Percentiles rank a stretch among this genome's conserved stretches.
These are phyloP conservation scores for Acanthamoeba healyi DNA, from an alignment of 208 protist species.

Conservation along the genomic window DNA sequence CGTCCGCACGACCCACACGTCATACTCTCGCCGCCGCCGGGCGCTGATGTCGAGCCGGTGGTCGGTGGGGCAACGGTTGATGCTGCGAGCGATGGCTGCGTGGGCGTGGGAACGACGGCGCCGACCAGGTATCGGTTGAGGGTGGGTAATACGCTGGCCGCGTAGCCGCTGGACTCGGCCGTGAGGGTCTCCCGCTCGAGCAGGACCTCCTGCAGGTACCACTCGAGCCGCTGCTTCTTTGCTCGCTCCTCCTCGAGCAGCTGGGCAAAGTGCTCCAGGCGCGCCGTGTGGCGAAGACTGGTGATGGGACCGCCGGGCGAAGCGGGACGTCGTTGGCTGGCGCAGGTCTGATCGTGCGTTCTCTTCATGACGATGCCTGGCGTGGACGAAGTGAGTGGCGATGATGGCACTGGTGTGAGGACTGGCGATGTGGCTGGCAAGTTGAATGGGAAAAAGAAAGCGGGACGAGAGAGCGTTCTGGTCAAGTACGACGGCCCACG, in stretches of 20 bases:
- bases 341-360: not conserved
- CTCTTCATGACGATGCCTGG: not conserved
- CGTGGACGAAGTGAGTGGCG: too few species aligned
- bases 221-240: slow-evolving; percentile 46
- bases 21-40: not conserved
- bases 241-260: slow-evolving; percentile 25
- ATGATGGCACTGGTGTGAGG: too few species aligned
- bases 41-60: not conserved
- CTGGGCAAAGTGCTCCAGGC: not conserved
- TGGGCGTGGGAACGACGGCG: too few species aligned
- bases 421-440: too few species aligned
- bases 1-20: not conserved
- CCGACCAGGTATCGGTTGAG: not conserved
- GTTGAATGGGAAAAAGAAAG: too few species aligned
- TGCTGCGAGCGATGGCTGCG: not conserved
- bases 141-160: not conserved
- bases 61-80: not conserved
- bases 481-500: too few species aligned
- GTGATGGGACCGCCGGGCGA: not conserved
- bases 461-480: too few species aligned
- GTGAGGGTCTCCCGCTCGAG: not conserved
- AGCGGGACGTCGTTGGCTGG: not conserved
- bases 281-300: not conserved
- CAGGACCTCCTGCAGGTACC: slow-evolving; percentile 48
- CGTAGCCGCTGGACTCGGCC: not conserved